Percentiles rank a stretch among this genome's conserved stretches.
phyloP scores from a whole-genome alignment of 345 rosid species.

The Salix koriyanagi region DNA sequence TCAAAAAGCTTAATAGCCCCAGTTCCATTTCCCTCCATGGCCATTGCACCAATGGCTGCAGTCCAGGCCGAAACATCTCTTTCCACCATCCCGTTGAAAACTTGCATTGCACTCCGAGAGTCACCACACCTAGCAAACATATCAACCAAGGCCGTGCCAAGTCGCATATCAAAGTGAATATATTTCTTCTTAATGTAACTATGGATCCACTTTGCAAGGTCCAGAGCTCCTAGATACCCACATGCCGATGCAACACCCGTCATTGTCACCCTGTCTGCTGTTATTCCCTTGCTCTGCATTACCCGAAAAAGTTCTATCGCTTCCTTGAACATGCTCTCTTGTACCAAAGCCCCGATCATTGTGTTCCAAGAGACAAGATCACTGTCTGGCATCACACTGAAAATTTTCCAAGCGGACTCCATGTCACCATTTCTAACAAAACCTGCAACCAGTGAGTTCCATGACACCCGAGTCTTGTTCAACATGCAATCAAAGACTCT shows the following conservation, averaged over 20 bases:
- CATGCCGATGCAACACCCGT: slow-evolving; percentile 59
- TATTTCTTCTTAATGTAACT: slow-evolving; percentile 33
- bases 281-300: slow-evolving; percentile 52
- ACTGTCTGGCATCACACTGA: slow-evolving; percentile 53
- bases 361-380: slow-evolving; percentile 63
- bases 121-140: slow-evolving; percentile 73
- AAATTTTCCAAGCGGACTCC: slow-evolving; percentile 47
- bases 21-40: slow-evolving; percentile 48
- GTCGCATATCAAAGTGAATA: slow-evolving; percentile 48
- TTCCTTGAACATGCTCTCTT: slow-evolving; percentile 58
- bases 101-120: slow-evolving; percentile 46
- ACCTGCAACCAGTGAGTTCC: slow-evolving; percentile 59
- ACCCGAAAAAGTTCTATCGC: slow-evolving; percentile 47
- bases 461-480: slow-evolving; percentile 52
- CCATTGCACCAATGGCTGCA: slow-evolving; percentile 59
- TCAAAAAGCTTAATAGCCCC: slow-evolving; percentile 46
- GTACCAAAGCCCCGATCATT: slow-evolving; percentile 46
- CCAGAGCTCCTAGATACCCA: slow-evolving; percentile 54
- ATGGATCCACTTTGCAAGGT: slow-evolving; percentile 58
- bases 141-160: slow-evolving; percentile 51
- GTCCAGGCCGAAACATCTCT: slow-evolving; percentile 75
- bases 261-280: slow-evolving; percentile 50
- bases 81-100: slow-evolving; percentile 40
- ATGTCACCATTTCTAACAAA: slow-evolving; percentile 42
- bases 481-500: slow-evolving; percentile 42